A percentile compares a stretch with the other conserved stretches of the same genome.
Conservation (phyloP, 148 eudicot genomes). For the Vaccinium myrtillus region DNA sequence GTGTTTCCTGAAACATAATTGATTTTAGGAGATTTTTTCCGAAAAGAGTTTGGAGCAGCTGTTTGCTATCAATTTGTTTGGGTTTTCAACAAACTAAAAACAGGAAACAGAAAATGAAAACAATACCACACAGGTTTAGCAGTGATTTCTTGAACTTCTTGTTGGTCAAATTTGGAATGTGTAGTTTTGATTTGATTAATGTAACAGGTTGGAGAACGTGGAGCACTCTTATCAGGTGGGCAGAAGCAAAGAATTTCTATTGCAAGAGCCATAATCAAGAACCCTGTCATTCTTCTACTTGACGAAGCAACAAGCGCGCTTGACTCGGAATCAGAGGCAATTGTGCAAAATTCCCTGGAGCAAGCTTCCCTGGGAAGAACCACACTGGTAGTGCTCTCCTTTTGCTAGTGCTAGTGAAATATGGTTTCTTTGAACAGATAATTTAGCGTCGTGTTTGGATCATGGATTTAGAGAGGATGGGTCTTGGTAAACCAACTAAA, state of each 20-base stretch:
- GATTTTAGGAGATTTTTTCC: not conserved
- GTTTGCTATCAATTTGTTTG: not conserved
- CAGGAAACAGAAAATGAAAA: not conserved
- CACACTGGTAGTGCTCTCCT: not conserved
- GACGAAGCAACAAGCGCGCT: conserved; percentile 99
- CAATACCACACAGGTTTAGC: not conserved
- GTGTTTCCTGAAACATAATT: not conserved
- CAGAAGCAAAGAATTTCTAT: conserved; percentile 95
- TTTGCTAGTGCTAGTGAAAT: not conserved
- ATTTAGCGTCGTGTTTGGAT: not conserved
- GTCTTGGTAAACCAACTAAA: not conserved
- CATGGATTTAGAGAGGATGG: not conserved
- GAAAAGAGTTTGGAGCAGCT: not conserved
- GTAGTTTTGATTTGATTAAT: not conserved
- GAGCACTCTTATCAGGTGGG: conserved; percentile 86
- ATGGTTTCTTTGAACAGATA: not conserved
- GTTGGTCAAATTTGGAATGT: not conserved
- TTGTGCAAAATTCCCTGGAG: not conserved
- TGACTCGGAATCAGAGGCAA: conserved; percentile 37
- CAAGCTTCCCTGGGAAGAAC: not conserved
- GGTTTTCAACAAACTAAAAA: not conserved
- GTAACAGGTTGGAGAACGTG: conserved; percentile 83
- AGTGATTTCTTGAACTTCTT: not conserved
- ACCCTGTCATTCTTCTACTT: conserved; percentile 81
- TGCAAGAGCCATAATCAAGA: conserved; percentile 86